Evolutionary conservation across 1,139 yeast genomes (phyloP), one percentile per base, ranked within the genome.

Genomic region (Magnusiomyces fungicola): DNA sequence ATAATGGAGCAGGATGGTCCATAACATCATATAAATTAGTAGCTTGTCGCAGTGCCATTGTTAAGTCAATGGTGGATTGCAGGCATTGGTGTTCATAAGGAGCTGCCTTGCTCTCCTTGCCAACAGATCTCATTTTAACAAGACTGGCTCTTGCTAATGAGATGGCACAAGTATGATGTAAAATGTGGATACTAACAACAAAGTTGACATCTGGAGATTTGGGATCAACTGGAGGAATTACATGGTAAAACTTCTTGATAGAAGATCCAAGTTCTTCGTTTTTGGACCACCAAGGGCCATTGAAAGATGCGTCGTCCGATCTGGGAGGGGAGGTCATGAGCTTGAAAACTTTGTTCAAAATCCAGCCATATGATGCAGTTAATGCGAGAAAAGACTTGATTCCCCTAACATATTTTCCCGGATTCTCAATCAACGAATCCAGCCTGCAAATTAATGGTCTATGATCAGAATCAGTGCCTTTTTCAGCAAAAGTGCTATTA

Each of bases 271-370:
- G 47, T 22, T 49, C 47, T 7, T 52, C 47, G 48, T 51, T 54
- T 43, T 51, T 49, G 7, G 45, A 38, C 53, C 58, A 51, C 63
- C 63, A 60, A 9, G 42, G n/a, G 14, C 57, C 58, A 29, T 47
- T 45, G 30, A 52, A 48, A 3, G 49, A 42, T 10, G 40, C 12
- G 40, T 56, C 58, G 36, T 47, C 49, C 18, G 43, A 42, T 30
- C 48, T 47, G 29, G 43, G 38, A 5, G 53, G 50, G 21, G 37
- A 22, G 3, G 24, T 40, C 43, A 47, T 34, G 18, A 53, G 49
- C 3, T n/a, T 33, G 34, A 50, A 43, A 14, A 48, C 40, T 30
- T 47, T 48, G 12, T 44, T 36, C 40, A 52, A 37, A 38, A 46
- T 40, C 27, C 50, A 37, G 7, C 50, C 44, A 33, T 44, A 44